These are phyloP conservation scores for Lactarius evosmus DNA, from an alignment of 768 basidiomycete genomes.

Conservation along the genomic window DNA sequence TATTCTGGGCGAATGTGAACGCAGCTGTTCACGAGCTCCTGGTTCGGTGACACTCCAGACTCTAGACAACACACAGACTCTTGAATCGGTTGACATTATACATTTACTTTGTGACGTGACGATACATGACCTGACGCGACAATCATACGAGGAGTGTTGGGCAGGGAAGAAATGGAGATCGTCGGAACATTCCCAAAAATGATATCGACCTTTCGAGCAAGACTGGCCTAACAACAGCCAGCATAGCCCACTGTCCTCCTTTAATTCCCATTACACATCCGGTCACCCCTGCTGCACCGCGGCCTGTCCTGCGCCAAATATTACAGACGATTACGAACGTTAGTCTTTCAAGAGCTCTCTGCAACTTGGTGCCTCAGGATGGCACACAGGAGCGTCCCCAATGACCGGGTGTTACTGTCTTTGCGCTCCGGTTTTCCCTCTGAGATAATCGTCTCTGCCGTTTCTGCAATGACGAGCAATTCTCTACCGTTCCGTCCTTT, in stretches of 20 bases:
- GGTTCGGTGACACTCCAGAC: slow-evolving; percentile 27
- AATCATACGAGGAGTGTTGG: neutral
- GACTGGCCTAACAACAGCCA: slow-evolving; percentile 17
- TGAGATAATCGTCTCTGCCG: slow-evolving; percentile 81
- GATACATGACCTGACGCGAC: slow-evolving; percentile 8
- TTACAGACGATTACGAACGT: slow-evolving; percentile 80
- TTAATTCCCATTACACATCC: slow-evolving; percentile 10
- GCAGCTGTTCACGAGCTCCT: slow-evolving; percentile 58
- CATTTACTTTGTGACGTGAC: neutral
- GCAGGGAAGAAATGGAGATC: neutral
- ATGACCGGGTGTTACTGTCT: slow-evolving; percentile 89
- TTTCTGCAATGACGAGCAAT: slow-evolving; percentile 74
- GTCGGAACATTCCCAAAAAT: slow-evolving; percentile 19
- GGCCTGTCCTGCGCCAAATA: slow-evolving; percentile 28
- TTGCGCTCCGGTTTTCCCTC: slow-evolving; percentile 76
- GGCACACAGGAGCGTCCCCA: slow-evolving; percentile 80
- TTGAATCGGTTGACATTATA: neutral
- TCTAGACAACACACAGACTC: slow-evolving; percentile 3
- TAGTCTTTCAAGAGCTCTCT: slow-evolving; percentile 15
- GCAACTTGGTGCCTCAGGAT: slow-evolving; percentile 46
- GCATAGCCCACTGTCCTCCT: slow-evolving; percentile 28
- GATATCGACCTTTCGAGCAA: slow-evolving; percentile 29
- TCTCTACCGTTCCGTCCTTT: slow-evolving; percentile 65
- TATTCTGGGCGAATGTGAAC: slow-evolving; percentile 64
- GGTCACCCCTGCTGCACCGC: neutral